Percentiles rank a stretch among this genome's conserved stretches.
These are phyloP conservation scores for Myriosclerotinia duriaeana DNA, from an alignment of 2,329 filamentous ascomycete genomes.

Conservation along the genomic window DNA sequence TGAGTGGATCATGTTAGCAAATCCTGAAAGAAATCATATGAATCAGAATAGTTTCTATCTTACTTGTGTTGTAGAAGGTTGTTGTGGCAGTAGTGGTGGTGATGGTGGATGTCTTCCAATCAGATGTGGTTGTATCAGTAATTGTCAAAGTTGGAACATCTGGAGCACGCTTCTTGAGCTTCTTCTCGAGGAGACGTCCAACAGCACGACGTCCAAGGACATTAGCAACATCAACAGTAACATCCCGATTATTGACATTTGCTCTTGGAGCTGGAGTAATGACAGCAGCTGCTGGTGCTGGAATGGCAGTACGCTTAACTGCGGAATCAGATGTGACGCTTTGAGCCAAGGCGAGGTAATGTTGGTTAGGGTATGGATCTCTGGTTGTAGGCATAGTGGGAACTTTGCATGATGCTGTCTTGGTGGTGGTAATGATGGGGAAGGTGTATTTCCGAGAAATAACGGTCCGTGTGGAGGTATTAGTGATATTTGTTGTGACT, in stretches of 20 bases:
- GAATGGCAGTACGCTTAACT: background rate
- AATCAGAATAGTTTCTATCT: background rate
- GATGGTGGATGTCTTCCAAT: conserved; percentile 21
- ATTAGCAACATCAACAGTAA: conserved; percentile 11
- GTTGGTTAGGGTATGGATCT: conserved; percentile 12
- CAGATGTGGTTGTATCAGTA: conserved; percentile 14
- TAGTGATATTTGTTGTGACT: conserved; percentile 7
- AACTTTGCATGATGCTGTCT: conserved; percentile 15
- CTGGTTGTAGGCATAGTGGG: conserved; percentile 2
- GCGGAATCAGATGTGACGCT: conserved; percentile 10
- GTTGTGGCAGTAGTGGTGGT: conserved; percentile 15
- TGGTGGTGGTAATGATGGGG: conserved; percentile 10
- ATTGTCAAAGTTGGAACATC: conserved; percentile 21
- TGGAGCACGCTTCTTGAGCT: conserved; percentile 23
- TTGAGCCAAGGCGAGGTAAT: conserved; percentile 17
- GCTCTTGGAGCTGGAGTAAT: conserved; percentile 17
- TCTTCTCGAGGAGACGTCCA: conserved; percentile 14
- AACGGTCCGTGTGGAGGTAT: conserved; percentile 9
- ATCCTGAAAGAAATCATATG: background rate
- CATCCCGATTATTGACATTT: conserved; percentile 1
- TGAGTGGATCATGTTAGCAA: background rate
- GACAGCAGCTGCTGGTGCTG: conserved; percentile 1
- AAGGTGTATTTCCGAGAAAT: conserved; percentile 18
- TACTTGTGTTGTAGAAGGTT: conserved; percentile 21
- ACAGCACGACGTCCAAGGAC: conserved; percentile 20